Evolutionary conservation across 2,329 filamentous ascomycete species (phyloP), one percentile per base, ranked within the genome.

Genomic region (Rhynchosporium agropyri): DNA sequence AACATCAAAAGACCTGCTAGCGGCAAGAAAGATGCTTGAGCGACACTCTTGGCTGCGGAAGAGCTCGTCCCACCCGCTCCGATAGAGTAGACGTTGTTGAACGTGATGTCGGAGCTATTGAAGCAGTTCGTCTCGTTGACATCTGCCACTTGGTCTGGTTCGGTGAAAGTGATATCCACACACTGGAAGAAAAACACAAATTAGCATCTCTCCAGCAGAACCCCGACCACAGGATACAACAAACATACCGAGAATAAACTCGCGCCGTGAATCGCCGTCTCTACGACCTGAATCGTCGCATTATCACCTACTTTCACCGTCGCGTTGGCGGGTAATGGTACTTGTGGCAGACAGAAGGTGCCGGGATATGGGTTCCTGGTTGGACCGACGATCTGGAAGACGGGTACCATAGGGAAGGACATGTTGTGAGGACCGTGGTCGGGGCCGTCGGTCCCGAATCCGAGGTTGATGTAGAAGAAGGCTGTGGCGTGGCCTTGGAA

Each of bases 131-230:
- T 83, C 63, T 82, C 80, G 74, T 90, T 96, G 68, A 97, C 90
- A 69, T 89, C 61, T 88, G 80, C 80, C 56, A 96, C 86, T 74
- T 96, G 89, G 71, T 86, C 79, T 29, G 90, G 90, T 1, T 92
- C 90, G 54, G 89, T 91, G 71, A 98, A 96, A 53, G 89, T 94
- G 72, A 98, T 96, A 74, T 98, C 94, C 70, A 96, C 93, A 74
- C 95, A 98, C 92, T 97, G 20, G 3, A 36, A 20, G 20, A 20
- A 28, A 55, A 45, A 60, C 57, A 69, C 53, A 46, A 59, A 58
- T 26, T 64, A 46, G 10, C 33, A 28, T 54, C 45, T 36, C 40
- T 40, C 46, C 12, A 40, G 45, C 33, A 26, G 54, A 13, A 28
- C 46, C 49, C 38, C 10, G 40, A 20, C 8, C n/a, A 28, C 20